Evolutionary conservation across 352 stramenopile species (phyloP).

Genomic region (Phytophthora boehmeriae): DNA sequence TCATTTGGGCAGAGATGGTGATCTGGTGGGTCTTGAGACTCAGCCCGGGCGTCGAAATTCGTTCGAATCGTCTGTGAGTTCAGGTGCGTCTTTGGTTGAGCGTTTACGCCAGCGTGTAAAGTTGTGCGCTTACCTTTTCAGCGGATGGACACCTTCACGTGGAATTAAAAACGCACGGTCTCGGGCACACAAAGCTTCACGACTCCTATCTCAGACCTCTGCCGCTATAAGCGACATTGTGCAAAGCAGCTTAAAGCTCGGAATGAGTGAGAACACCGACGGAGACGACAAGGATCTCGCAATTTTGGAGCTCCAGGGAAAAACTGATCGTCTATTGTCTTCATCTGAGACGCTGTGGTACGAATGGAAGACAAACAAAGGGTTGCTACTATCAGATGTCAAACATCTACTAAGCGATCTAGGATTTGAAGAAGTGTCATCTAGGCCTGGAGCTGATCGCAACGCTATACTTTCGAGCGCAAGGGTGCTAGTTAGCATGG

Average conservation of each 20-base stretch:
- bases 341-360: slow-evolving; percentile 46
- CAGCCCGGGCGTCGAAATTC: slow-evolving; percentile 9
- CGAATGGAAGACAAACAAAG: slow-evolving; percentile 47
- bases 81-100: slow-evolving; percentile 20
- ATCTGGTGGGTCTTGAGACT: neutral
- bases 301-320: slow-evolving; percentile 11
- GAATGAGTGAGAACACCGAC: neutral
- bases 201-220: neutral
- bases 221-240: neutral
- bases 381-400: slow-evolving; percentile 24
- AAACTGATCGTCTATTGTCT: slow-evolving; percentile 15
- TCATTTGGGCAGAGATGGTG: neutral
- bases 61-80: slow-evolving; percentile 5
- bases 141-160: slow-evolving; percentile 22
- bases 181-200: slow-evolving; percentile 7
- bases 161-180: slow-evolving; percentile 2
- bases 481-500: slow-evolving; percentile 9
- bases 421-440: slow-evolving; percentile 16
- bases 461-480: slow-evolving; percentile 2
- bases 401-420: slow-evolving; percentile 19
- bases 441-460: neutral
- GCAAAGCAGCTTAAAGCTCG: neutral
- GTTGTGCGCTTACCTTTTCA: slow-evolving; percentile 30
- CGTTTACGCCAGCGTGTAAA: slow-evolving; percentile 31
- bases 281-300: slow-evolving; percentile 13